Evolutionary conservation across 164 flowering plant species (phyloP).

Genomic region (Nymphaea colorata): DNA sequence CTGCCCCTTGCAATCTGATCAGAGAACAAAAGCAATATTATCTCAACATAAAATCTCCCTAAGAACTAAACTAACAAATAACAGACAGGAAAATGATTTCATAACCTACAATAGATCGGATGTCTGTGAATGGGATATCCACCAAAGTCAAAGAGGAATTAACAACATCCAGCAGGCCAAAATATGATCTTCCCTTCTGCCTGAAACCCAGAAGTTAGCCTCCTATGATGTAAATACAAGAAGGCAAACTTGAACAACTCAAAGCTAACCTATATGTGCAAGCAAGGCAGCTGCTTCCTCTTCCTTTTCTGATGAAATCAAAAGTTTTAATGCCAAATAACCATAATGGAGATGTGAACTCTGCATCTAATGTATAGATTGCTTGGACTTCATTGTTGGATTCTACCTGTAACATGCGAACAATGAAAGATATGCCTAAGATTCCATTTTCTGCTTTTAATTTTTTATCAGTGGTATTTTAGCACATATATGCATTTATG

Average conservation of each 20-base stretch:
- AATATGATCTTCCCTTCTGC: constrained; percentile 74
- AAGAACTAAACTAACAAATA: neutral
- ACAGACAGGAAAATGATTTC: neutral
- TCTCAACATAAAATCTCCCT: neutral
- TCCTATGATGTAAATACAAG: neutral
- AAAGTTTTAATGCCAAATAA: constrained; percentile 78
- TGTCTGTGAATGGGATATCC: constrained; percentile 76
- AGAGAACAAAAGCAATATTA: constrained; percentile 7
- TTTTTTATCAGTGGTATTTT: too few relatives aligned
- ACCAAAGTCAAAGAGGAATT: constrained; percentile 34
- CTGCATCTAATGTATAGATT: constrained; percentile 68
- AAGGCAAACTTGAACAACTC: neutral
- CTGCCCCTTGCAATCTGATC: constrained; percentile 41
- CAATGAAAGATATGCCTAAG: neutral
- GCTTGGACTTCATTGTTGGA: constrained; percentile 43
- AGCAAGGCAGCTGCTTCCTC: constrained; percentile 37
- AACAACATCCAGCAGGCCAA: constrained; percentile 57
- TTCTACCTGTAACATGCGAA: constrained; percentile 40
- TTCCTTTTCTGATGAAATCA: constrained; percentile 40
- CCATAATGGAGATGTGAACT: constrained; percentile 85
- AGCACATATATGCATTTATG: too few relatives aligned
- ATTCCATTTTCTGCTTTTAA: too few relatives aligned
- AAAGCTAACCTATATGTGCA: constrained; percentile 69
- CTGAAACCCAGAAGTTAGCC: constrained; percentile 29
- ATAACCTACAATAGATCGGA: constrained; percentile 51